A percentile compares a stretch with the other conserved stretches of the same genome.
Evolutionary conservation across 2,329 filamentous ascomycete species (phyloP).

Genomic region (Xylaria sp.): DNA sequence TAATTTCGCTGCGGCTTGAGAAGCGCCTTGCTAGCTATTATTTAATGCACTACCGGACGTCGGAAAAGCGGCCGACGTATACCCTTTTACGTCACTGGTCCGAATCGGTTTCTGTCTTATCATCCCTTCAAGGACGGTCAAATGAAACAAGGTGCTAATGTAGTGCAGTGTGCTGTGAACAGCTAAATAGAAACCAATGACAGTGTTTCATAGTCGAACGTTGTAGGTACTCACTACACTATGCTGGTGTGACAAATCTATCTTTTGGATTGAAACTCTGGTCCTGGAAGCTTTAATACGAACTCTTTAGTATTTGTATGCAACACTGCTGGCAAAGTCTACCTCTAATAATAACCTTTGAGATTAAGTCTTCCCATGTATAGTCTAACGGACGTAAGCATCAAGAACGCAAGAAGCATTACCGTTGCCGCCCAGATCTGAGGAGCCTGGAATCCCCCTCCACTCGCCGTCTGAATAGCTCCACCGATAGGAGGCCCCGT

Average conservation of each 20-base stretch:
- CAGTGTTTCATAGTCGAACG: no score
- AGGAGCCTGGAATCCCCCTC: constrained; percentile 46
- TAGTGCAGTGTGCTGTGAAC: neutral
- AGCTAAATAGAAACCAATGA: neutral
- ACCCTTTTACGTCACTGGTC: neutral
- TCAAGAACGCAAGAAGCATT: constrained; percentile 44
- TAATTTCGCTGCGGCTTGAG: constrained; percentile 4
- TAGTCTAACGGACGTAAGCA: constrained; percentile 43
- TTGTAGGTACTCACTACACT: no score
- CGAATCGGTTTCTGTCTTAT: constrained; percentile 17
- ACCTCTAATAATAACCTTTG: constrained; percentile 7
- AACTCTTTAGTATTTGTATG: neutral
- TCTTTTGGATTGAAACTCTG: neutral
- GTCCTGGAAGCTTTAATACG: neutral
- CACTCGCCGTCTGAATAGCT: constrained; percentile 46
- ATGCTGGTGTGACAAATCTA: neutral
- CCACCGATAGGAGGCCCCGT: constrained; percentile 56
- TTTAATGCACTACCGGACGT: constrained; percentile 11
- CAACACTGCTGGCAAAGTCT: no score
- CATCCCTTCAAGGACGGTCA: constrained; percentile 16
- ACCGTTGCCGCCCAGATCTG: constrained; percentile 52
- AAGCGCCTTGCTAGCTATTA: constrained; percentile 17
- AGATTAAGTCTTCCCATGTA: constrained; percentile 41
- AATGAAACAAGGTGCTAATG: neutral
- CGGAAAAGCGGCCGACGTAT: constrained; percentile 14